These are phyloP conservation scores for Lactarius pseudohatsudake DNA, from an alignment of 768 basidiomycete genomes.

Conservation along the genomic window DNA sequence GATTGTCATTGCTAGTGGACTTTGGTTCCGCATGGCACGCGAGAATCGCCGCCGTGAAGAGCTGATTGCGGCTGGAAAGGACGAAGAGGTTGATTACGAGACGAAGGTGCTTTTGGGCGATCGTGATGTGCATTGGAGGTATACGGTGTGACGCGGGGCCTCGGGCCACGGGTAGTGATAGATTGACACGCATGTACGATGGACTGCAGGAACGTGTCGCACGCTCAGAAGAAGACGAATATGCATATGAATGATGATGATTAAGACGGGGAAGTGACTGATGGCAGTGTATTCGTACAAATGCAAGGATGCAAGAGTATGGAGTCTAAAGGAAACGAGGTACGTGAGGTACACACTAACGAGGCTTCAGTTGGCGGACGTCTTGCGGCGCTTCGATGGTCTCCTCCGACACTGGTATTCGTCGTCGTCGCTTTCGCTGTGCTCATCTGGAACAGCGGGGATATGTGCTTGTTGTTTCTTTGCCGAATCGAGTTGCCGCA, in stretches of 20 bases:
- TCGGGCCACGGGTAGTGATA: neutral
- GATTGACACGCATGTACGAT: neutral
- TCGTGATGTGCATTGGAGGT: slow-evolving; percentile 31
- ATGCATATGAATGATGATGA: neutral
- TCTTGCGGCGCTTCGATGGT: slow-evolving; percentile 33
- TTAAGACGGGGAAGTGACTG: neutral
- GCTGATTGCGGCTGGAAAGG: slow-evolving; percentile 26
- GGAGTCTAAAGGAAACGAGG: neutral
- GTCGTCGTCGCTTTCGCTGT: slow-evolving; percentile 53
- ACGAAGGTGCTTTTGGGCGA: slow-evolving; percentile 35
- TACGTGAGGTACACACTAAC: neutral
- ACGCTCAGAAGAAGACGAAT: neutral
- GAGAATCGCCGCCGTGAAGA: slow-evolving; percentile 50
- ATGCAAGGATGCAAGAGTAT: slow-evolving; percentile 6
- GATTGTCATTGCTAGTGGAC: slow-evolving; percentile 43
- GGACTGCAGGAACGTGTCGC: neutral
- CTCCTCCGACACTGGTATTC: slow-evolving; percentile 45
- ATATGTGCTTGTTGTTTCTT: slow-evolving; percentile 47
- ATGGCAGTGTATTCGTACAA: neutral
- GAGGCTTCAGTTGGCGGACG: neutral
- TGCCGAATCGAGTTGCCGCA: slow-evolving; percentile 60
- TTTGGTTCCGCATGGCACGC: slow-evolving; percentile 48
- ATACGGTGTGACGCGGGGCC: slow-evolving; percentile 14
- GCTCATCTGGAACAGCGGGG: slow-evolving; percentile 42
- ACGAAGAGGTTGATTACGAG: slow-evolving; percentile 27